Percentiles rank a stretch among this genome's conserved stretches.
These are phyloP conservation scores for Juncus effusus DNA, from an alignment of 176 grass and related monocot genomes.

Conservation along the genomic window DNA sequence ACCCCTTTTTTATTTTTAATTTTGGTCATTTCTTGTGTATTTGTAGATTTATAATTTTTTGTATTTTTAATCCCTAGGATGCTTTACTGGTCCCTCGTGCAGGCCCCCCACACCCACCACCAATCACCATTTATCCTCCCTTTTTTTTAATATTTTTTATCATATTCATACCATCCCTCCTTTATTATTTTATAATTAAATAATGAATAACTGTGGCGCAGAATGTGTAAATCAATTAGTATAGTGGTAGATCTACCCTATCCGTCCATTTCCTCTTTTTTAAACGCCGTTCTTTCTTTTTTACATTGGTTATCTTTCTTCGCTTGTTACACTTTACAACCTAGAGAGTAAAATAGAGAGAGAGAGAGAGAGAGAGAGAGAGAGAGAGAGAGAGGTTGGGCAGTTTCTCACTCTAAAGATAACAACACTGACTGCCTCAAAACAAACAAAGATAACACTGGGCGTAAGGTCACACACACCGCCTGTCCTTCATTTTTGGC, in stretches of 20 bases:
- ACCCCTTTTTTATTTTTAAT: slow-evolving; percentile 6
- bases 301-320: too few species aligned
- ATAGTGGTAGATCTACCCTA: slow-evolving; percentile 21
- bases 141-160: slow-evolving; percentile 26
- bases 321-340: neutral
- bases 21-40: too few species aligned
- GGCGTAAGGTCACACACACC: slow-evolving; percentile 18
- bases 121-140: slow-evolving; percentile 30
- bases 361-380: neutral
- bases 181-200: neutral
- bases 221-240: neutral
- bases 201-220: slow-evolving; percentile 1
- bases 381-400: neutral
- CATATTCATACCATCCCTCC: neutral
- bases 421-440: too few species aligned
- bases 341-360: neutral
- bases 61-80: too few species aligned
- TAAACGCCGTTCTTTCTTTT: too few species aligned
- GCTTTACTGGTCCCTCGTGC: neutral
- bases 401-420: neutral
- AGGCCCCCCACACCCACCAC: neutral
- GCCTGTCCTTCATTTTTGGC: slow-evolving; percentile 34
- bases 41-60: too few species aligned
- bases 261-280: slow-evolving; percentile 11
- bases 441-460: neutral